A percentile compares a stretch with the other conserved stretches of the same genome.
Conservation (phyloP, 2,329 filamentous ascomycete genomes). For the Aureobasidium sp. region DNA sequence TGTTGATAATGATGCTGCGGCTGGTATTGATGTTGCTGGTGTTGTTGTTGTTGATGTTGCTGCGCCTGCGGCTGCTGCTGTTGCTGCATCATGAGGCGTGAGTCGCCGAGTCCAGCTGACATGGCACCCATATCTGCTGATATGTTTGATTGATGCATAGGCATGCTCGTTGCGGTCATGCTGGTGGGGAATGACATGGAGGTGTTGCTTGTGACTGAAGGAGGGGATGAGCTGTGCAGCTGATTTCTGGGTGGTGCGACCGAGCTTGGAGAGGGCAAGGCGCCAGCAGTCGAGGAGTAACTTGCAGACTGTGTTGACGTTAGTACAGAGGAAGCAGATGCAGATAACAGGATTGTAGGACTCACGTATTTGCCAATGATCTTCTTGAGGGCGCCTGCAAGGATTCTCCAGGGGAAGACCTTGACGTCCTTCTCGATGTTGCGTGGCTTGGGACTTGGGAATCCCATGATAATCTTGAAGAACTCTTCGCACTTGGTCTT, state of each 20-base stretch:
- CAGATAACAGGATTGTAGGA: slow-evolving; percentile 21
- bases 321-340: slow-evolving; percentile 1
- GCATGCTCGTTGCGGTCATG: slow-evolving; percentile 20
- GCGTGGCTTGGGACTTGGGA: slow-evolving; percentile 86
- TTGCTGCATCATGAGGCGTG: slow-evolving; percentile 27
- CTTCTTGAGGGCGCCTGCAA: slow-evolving; percentile 83
- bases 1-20: slow-evolving; percentile 16
- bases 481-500: slow-evolving; percentile 87
- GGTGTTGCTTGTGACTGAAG: slow-evolving; percentile 25
- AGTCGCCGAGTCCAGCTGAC: slow-evolving; percentile 31
- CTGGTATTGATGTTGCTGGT: slow-evolving; percentile 16
- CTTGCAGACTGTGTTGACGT: slow-evolving; percentile 48
- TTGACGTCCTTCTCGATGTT: slow-evolving; percentile 99
- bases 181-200: slow-evolving; percentile 25
- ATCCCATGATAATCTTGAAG: slow-evolving; percentile 98
- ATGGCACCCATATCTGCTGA: slow-evolving; percentile 27
- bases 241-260: slow-evolving; percentile 20
- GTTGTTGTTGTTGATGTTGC: slow-evolving; percentile 17
- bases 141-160: slow-evolving; percentile 24
- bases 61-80: slow-evolving; percentile 6
- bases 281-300: slow-evolving; percentile 56
- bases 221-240: slow-evolving; percentile 22
- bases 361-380: slow-evolving; percentile 93
- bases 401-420: slow-evolving; percentile 92
- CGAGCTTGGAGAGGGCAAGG: slow-evolving; percentile 28